Conservation (phyloP, 345 rosid genomes). For the Brassica nigra region DNA sequence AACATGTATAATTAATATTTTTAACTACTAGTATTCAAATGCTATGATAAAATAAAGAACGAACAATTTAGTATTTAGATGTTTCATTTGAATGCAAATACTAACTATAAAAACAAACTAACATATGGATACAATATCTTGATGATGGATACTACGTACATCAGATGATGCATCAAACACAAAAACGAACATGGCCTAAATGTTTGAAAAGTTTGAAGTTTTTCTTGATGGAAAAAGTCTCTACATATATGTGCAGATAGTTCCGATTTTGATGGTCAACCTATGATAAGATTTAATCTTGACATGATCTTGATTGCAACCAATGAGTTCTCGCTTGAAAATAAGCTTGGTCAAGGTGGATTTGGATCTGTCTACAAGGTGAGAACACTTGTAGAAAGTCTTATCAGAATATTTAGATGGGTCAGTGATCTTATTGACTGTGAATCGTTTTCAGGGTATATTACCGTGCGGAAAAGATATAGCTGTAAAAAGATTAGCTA, state of each 20-base stretch:
- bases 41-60: too few species aligned
- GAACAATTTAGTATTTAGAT: too few species aligned
- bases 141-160: too few species aligned
- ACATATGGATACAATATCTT: too few species aligned
- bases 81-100: too few species aligned
- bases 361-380: constrained; percentile 53
- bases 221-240: neutral
- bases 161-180: too few species aligned
- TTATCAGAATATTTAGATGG: neutral
- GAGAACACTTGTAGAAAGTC: neutral
- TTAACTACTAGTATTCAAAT: too few species aligned
- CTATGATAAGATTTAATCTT: constrained; percentile 30
- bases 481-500: constrained; percentile 35
- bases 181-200: too few species aligned
- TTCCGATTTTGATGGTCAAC: constrained; percentile 21
- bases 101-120: too few species aligned
- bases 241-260: constrained; percentile 21
- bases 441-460: constrained; percentile 42
- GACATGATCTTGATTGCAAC: constrained; percentile 26
- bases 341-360: constrained; percentile 51
- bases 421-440: neutral
- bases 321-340: constrained; percentile 38
- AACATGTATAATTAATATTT: too few species aligned
- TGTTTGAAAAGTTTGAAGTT: neutral
- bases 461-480: constrained; percentile 40